Evolutionary conservation across 495 filamentous ascomycete genomes (phyloP).

Genomic region (Xylaria bambusicola): DNA sequence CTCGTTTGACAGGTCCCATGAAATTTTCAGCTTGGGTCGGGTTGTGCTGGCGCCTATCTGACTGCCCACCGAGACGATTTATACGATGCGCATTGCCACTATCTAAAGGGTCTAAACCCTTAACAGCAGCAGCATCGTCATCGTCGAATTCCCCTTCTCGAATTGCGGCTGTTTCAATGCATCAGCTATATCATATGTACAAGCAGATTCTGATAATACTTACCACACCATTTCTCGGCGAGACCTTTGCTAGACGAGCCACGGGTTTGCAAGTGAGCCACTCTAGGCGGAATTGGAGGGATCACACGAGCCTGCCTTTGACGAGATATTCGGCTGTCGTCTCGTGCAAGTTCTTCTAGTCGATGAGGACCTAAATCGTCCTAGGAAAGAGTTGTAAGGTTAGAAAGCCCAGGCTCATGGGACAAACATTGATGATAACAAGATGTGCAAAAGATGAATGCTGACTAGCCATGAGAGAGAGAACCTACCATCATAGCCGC

Average conservation of each 20-base stretch:
- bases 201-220: not conserved
- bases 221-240: conserved; percentile 18
- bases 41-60: no score
- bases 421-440: not conserved
- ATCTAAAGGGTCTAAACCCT: conserved; percentile 23
- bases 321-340: not conserved
- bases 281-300: not conserved
- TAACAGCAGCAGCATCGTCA: conserved; percentile 21
- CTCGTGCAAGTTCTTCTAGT: conserved; percentile 21
- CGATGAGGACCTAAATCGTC: conserved; percentile 26
- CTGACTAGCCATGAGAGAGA: not conserved
- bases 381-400: conserved; percentile 16
- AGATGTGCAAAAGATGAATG: not conserved
- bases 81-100: conserved; percentile 29
- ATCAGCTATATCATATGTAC: conserved; percentile 7
- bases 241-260: not conserved
- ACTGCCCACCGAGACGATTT: not conserved
- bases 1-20: not conserved
- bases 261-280: not conserved
- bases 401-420: no score
- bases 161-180: conserved; percentile 19
- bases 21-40: no score
- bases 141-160: conserved; percentile 23
- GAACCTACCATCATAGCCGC: conserved; percentile 29
- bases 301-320: not conserved